Evolutionary conservation across 352 stramenopile species (phyloP), one percentile per base, ranked within the genome.

Genomic region (Phytophthora nicotianae): DNA sequence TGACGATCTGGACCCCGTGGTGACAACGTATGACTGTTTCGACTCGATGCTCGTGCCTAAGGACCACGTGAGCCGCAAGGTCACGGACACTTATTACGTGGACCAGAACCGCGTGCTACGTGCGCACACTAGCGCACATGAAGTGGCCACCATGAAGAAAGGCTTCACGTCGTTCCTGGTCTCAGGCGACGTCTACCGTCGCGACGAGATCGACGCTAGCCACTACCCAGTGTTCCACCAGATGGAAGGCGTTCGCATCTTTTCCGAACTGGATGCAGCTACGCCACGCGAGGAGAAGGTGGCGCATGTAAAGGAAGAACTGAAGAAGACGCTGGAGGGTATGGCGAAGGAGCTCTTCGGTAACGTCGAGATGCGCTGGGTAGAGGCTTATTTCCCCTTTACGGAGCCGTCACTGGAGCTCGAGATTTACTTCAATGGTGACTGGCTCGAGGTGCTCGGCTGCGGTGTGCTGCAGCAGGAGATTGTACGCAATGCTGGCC

Each of bases 201-300:
- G 97, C 13, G 98, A 99, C 77, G 97, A 99, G 77, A 99, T 99
- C 69, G 98, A 99, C 68, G 77, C 88, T 11, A 98, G 86, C 42
- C 98, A 99, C 80, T 99, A 99, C 86, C 98, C 98, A 0, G 95
- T 99, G 10, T 99, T 99, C 83, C 98, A 99, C 75, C 94, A 98
- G 66, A 98, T 99, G 93, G 98, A 99, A 69, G 98, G 96, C 47
- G 97, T 98, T 2, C 93, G 96, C 32, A 88, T 99, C 37, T 98
- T 99, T 72, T 76, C 78, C 14, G 84, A 97, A 70, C 68, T 92
- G 20, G 74, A 88, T 17, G 56, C 59, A 0, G 45, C 72, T 11
- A 88, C 75, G 17, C 69, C 78, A 13, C 85, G 81, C 14, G 82
- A 92, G 5, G 81, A 96, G 40, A 90, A 89, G 62, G 72, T 90